Conservation (phyloP, 169 alveolate genomes). For the Babesia bovis region DNA sequence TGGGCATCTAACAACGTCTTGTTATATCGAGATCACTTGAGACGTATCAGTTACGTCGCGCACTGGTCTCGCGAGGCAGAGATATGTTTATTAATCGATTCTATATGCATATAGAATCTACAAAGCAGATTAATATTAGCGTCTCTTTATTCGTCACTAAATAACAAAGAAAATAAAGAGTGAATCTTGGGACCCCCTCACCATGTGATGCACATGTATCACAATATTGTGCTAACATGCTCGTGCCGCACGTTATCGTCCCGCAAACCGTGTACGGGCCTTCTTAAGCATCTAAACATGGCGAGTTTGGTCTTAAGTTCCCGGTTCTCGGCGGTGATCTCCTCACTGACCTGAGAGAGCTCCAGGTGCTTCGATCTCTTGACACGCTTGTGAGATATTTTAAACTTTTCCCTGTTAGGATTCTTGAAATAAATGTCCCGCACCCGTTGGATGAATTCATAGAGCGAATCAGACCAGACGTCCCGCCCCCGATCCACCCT, state of each 20-base stretch:
- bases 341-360: not conserved
- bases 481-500: constrained; percentile 77
- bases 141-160: constrained; percentile 6
- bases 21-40: not conserved
- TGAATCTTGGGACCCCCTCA: not conserved
- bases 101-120: not conserved
- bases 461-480: constrained; percentile 81
- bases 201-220: constrained; percentile 8
- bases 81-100: not conserved
- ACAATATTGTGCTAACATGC: constrained; percentile 9
- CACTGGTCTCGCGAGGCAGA: constrained; percentile 13
- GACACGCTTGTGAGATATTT: constrained; percentile 10
- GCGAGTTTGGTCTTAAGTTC: not conserved
- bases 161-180: not conserved
- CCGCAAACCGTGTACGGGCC: not conserved
- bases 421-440: constrained; percentile 53
- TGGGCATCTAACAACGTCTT: not conserved
- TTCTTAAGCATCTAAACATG: not conserved
- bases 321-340: not conserved
- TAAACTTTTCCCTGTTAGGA: constrained; percentile 27
- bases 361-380: constrained; percentile 35
- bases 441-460: constrained; percentile 72
- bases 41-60: constrained; percentile 14
- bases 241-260: constrained; percentile 1
- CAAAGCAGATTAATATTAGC: not conserved